Conservation (phyloP, 192 early-diverging fungal species). For the Entophlyctis luteolus region DNA sequence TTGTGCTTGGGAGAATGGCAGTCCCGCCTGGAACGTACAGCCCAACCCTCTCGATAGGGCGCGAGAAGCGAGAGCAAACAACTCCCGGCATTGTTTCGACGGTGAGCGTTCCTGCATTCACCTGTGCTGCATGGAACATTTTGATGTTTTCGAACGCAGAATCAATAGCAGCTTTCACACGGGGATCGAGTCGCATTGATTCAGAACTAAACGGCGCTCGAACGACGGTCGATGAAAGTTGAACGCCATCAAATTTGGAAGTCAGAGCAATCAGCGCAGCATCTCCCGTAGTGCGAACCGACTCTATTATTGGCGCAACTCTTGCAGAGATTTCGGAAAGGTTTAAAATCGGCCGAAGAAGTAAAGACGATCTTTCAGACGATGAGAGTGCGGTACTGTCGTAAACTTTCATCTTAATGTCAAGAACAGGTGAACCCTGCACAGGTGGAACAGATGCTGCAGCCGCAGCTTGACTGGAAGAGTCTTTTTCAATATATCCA, state of each 20-base stretch:
- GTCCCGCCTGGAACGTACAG: slow-evolving; percentile 98
- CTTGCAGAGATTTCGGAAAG: slow-evolving; percentile 81
- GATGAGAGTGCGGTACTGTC: slow-evolving; percentile 45
- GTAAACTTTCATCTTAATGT: slow-evolving; percentile 75
- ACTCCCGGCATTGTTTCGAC: slow-evolving; percentile 99
- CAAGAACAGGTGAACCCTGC: slow-evolving; percentile 30
- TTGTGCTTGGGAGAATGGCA: slow-evolving; percentile 90
- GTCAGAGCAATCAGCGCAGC: slow-evolving; percentile 79
- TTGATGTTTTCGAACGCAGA: slow-evolving; percentile 89
- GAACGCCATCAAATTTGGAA: slow-evolving; percentile 83
- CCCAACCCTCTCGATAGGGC: slow-evolving; percentile 94
- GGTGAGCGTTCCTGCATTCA: slow-evolving; percentile 55
- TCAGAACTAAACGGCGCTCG: slow-evolving; percentile 72
- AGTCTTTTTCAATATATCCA: slow-evolving; percentile 25
- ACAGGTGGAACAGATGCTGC: slow-evolving; percentile 28
- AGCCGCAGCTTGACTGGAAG: not conserved
- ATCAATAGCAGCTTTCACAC: slow-evolving; percentile 83
- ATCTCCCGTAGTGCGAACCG: slow-evolving; percentile 81
- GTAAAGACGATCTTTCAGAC: slow-evolving; percentile 56
- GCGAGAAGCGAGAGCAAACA: slow-evolving; percentile 83
- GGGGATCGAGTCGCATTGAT: slow-evolving; percentile 43
- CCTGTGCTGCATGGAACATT: slow-evolving; percentile 91
- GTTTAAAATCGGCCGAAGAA: slow-evolving; percentile 88
- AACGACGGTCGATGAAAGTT: slow-evolving; percentile 64
- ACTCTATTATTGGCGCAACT: slow-evolving; percentile 86